phyloP scores from a whole-genome alignment of 176 grass and related monocot genomes.

The Juncus effusus region DNA sequence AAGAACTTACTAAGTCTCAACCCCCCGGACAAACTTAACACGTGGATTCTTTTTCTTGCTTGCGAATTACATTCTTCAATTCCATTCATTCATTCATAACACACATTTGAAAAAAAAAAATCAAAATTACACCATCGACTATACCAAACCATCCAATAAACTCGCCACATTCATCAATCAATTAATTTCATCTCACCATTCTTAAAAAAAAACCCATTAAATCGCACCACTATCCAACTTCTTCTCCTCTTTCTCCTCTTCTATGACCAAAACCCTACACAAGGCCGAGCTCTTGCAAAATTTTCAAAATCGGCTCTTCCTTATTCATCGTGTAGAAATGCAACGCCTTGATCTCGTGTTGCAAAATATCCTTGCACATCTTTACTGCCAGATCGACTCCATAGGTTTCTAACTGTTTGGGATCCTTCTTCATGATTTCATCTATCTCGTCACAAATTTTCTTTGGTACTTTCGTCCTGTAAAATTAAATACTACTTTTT shows the following conservation, averaged over 20 bases:
- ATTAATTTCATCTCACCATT: no score
- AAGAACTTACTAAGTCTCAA: no score
- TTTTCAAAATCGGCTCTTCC: constrained; percentile 28
- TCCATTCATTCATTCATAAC: no score
- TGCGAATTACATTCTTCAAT: no score
- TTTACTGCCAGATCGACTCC: constrained; percentile 27
- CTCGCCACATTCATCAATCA: no score
- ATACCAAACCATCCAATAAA: no score
- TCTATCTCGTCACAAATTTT: constrained; percentile 25
- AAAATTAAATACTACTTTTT: no score
- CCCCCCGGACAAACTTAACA: no score
- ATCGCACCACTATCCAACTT: constrained; percentile 1
- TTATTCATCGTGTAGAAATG: constrained; percentile 39
- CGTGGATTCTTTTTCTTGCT: no score
- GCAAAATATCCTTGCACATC: constrained; percentile 29
- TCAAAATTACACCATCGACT: no score
- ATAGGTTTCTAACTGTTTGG: constrained; percentile 19
- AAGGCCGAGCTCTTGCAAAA: constrained; percentile 22
- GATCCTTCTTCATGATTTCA: constrained; percentile 25
- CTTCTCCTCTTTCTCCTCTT: constrained; percentile 23
- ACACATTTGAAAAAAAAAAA: no score
- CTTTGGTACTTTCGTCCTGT: constrained; percentile 33
- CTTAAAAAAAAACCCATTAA: no score
- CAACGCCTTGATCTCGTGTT: constrained; percentile 15
- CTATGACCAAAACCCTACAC: constrained; percentile 8